Percentiles rank a stretch among this genome's conserved stretches.
Evolutionary conservation across 768 basidiomycete genomes (phyloP).

Genomic region (Podaxis pistillaris): DNA sequence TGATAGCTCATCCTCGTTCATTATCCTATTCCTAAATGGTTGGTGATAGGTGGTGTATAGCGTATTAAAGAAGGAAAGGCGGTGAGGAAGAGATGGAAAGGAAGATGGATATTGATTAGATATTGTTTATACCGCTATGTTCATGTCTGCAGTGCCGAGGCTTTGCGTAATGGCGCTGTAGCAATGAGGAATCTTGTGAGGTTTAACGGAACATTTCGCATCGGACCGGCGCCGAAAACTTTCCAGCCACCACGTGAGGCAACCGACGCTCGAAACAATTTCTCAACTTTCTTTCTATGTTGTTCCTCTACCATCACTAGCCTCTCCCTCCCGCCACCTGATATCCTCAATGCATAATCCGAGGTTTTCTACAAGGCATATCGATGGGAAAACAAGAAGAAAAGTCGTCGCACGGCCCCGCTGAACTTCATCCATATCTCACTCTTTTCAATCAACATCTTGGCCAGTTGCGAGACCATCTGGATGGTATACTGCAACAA

Average conservation of each 20-base stretch:
- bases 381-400: background rate
- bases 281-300: background rate
- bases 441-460: constrained; percentile 5
- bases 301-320: background rate
- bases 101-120: background rate
- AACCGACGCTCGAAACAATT: too few species aligned
- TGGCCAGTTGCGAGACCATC: background rate
- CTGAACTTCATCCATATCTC: constrained; percentile 7
- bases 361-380: background rate
- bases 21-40: background rate
- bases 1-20: constrained; percentile 2
- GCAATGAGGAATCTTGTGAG: background rate
- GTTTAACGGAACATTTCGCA: background rate
- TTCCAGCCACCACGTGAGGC: background rate
- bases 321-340: background rate
- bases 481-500: background rate
- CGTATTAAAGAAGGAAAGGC: background rate
- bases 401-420: background rate
- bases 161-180: background rate
- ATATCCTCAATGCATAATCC: background rate
- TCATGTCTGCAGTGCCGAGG: background rate
- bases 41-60: background rate
- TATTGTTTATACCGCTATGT: background rate
- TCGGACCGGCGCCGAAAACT: background rate
- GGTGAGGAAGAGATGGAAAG: background rate